Evolutionary conservation across 1,139 yeast species (phyloP).

Genomic region (Saccharomyces hybrid): DNA sequence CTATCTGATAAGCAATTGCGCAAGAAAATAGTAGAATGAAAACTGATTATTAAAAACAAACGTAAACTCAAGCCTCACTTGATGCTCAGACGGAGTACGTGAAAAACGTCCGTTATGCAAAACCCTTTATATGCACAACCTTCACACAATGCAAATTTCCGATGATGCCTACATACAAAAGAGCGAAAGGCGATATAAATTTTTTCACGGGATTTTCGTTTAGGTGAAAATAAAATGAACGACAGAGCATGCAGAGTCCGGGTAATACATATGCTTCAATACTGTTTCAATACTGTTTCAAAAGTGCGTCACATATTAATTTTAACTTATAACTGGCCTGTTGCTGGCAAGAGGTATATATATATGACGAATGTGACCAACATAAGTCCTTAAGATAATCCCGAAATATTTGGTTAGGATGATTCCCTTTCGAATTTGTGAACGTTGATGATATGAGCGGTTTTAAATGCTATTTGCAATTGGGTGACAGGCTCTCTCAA

Average conservation of each 20-base stretch:
- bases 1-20: not conserved
- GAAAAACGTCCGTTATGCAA: not conserved
- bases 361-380: not conserved
- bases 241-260: not conserved
- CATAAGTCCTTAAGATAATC: not conserved
- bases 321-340: not conserved
- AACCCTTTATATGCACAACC: conserved; percentile 1
- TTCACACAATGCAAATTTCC: not conserved
- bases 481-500: conserved; percentile 48
- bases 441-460: not conserved
- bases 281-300: not conserved
- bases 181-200: not conserved
- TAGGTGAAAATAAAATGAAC: not conserved
- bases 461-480: conserved; percentile 32
- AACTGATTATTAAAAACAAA: not conserved
- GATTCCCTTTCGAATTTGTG: not conserved
- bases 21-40: not conserved
- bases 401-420: not conserved
- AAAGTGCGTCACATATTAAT: not conserved
- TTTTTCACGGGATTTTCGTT: not conserved
- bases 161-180: not conserved
- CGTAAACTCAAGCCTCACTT: not conserved
- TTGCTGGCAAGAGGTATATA: not conserved
- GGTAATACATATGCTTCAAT: not conserved
- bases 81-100: not conserved